Percentiles rank a stretch among this genome's conserved stretches.
phyloP scores from a whole-genome alignment of 225 moss, liverwort and hornwort genomes.

The Rhytidiadelphus loreus region DNA sequence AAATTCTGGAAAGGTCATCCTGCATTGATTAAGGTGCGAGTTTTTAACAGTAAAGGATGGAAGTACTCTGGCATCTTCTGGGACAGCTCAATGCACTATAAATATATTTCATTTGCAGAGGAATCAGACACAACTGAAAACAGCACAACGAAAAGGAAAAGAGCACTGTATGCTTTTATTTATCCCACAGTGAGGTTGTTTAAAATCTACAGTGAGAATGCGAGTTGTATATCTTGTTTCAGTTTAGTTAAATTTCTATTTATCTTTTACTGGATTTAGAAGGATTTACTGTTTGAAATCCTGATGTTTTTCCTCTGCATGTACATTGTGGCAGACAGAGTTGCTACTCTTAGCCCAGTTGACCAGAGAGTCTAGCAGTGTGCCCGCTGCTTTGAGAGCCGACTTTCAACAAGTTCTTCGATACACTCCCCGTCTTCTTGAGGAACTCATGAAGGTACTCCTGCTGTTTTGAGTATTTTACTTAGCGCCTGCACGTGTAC shows the following conservation, averaged over 20 bases:
- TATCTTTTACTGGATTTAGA: neutral
- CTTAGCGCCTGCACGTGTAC: neutral
- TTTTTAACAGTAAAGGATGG: neutral
- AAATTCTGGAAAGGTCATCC: slow-evolving; percentile 97
- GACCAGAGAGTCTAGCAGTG: slow-evolving; percentile 58
- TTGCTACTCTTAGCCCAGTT: slow-evolving; percentile 79
- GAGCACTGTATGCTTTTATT: neutral
- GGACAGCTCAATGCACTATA: neutral
- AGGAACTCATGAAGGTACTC: slow-evolving; percentile 92
- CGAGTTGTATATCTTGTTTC: neutral
- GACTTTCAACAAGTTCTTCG: slow-evolving; percentile 83
- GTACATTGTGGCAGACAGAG: slow-evolving; percentile 62
- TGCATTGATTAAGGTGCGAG: slow-evolving; percentile 66
- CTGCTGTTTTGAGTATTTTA: neutral
- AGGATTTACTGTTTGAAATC: neutral
- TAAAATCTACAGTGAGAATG: neutral
- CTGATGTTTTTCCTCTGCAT: slow-evolving; percentile 12
- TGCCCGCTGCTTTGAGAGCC: slow-evolving; percentile 51
- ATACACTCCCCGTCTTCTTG: slow-evolving; percentile 77
- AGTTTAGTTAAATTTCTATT: neutral
- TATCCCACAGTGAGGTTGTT: neutral
- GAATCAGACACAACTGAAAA: neutral
- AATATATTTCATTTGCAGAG: neutral
- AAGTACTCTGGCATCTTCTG: neutral
- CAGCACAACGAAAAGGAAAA: neutral